Base-by-base conservation (phyloP, 2,329 filamentous ascomycete genomes). In the Alternaria sp. region DNA sequence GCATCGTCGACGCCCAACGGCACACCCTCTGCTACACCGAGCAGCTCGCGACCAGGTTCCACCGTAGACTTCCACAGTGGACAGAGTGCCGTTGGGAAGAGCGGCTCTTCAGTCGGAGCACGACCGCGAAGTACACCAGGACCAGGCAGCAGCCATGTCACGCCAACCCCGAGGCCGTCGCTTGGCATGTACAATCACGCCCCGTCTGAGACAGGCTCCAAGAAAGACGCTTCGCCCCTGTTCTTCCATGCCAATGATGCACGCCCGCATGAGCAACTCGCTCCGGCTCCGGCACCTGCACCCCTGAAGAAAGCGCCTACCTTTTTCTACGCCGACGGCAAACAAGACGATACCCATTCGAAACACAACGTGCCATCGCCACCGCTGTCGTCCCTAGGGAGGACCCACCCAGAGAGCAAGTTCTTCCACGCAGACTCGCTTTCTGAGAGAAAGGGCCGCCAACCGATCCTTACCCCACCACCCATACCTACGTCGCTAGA, bases 231-330 rank as follows among this genome's bases (percentile, higher is more conserved):
- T 36, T 78, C 78, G 21, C 79, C 89, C 52, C 94, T 92, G 80
- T 98, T 98, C 83, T 97, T 99, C 76, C 93, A 96, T 75, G 95
- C 93, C 28, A 92, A 88, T 74, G 92, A 97, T 67, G 90, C 85
- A 37, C 57, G 75, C 69, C 61, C 68, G 40, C 75, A 75, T 58
- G 76, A 76, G 57, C 74, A 74, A 39, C 61, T 54, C 14, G 61
- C 72, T 70, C 63, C 67, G 61, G 23, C 45, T 34, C 62, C 58
- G n/a, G 61, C 72, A 71, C 62, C 65, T 63, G 50, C 45, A 7
- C 53, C 65, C 11, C 68, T 66, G 24, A 80, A 78, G 74, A 85
- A 83, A 66, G 73, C 77, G 36, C 73, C 80, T 4, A 74, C 77
- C 1, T 85, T 85, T 71, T 80, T 84, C 63, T 83, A 84, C 66